These are phyloP conservation scores for Tripterygium wilfordii DNA, from an alignment of 177 flowering plant genomes.

Conservation along the genomic window DNA sequence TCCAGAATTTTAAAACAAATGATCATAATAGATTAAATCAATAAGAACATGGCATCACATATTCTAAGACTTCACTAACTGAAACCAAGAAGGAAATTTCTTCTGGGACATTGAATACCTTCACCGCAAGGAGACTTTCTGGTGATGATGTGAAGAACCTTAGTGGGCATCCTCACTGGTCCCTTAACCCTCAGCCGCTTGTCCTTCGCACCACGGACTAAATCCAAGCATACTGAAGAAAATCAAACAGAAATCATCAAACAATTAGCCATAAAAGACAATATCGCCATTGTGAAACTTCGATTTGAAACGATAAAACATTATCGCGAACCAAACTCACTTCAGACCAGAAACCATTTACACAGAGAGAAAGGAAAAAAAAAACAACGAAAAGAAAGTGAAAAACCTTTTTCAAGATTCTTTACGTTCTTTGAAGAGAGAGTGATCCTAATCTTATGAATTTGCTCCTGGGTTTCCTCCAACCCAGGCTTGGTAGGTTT, in stretches of 20 bases:
- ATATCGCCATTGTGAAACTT: background rate
- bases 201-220: constrained; percentile 88
- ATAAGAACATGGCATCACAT: too few species aligned
- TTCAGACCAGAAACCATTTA: too few species aligned
- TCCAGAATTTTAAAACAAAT: too few species aligned
- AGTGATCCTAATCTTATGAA: constrained; percentile 68
- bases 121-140: constrained; percentile 94
- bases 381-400: too few species aligned
- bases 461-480: constrained; percentile 53
- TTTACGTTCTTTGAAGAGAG: constrained; percentile 72
- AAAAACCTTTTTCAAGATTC: constrained; percentile 69
- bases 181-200: constrained; percentile 78
- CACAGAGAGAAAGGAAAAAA: background rate
- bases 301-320: background rate
- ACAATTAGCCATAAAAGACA: background rate
- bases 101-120: too few species aligned
- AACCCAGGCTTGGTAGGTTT: constrained; percentile 63
- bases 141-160: constrained; percentile 79
- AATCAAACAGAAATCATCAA: background rate
- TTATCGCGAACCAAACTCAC: too few species aligned
- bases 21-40: too few species aligned
- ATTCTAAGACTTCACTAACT: too few species aligned
- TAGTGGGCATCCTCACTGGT: constrained; percentile 92
- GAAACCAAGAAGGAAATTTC: too few species aligned
- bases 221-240: constrained; percentile 61